A percentile compares a stretch with the other conserved stretches of the same genome.
Conservation (phyloP, 2,329 filamentous ascomycete species). For the Pestalotiopsis sp. region DNA sequence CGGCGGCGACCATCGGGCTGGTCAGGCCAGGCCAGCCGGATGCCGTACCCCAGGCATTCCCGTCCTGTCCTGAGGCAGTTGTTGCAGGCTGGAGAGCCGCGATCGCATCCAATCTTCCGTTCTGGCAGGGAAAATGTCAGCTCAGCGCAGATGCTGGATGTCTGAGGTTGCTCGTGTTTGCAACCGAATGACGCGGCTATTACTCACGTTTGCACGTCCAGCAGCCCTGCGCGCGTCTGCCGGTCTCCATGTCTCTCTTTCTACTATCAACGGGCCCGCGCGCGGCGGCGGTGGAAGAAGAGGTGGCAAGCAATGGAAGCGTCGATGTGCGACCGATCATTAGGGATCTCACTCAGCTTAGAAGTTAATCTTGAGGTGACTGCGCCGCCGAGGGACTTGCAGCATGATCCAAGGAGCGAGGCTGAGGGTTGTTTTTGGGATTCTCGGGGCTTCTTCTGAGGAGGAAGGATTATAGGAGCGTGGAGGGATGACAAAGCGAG, state of each 20-base stretch:
- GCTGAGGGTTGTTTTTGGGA: not conserved
- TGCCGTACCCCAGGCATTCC: slow-evolving; percentile 45
- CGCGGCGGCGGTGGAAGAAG: not conserved
- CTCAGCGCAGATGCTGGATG: not conserved
- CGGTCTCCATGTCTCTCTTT: slow-evolving; percentile 28
- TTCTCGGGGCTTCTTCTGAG: not conserved
- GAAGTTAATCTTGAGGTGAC: not conserved
- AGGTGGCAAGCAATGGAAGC: not conserved
- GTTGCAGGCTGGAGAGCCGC: slow-evolving; percentile 41
- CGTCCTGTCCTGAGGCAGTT: slow-evolving; percentile 46
- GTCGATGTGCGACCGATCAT: not conserved
- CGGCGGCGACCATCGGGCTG: slow-evolving; percentile 45
- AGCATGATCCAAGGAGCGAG: not conserved
- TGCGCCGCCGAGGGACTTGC: not conserved
- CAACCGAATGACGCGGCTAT: not conserved
- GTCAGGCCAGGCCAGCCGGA: slow-evolving; percentile 51
- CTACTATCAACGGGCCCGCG: not conserved
- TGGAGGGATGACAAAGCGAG: slow-evolving; percentile 2
- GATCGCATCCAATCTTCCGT: slow-evolving; percentile 51
- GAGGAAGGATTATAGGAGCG: not conserved
- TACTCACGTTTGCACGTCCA: slow-evolving; percentile 47
- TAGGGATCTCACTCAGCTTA: not conserved
- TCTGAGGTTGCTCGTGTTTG: slow-evolving; percentile 5
- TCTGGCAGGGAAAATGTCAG: slow-evolving; percentile 29
- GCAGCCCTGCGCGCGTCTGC: slow-evolving; percentile 38